Evolutionary conservation across 345 rosid genomes (phyloP).

Genomic region (Rubroshorea leprosula): DNA sequence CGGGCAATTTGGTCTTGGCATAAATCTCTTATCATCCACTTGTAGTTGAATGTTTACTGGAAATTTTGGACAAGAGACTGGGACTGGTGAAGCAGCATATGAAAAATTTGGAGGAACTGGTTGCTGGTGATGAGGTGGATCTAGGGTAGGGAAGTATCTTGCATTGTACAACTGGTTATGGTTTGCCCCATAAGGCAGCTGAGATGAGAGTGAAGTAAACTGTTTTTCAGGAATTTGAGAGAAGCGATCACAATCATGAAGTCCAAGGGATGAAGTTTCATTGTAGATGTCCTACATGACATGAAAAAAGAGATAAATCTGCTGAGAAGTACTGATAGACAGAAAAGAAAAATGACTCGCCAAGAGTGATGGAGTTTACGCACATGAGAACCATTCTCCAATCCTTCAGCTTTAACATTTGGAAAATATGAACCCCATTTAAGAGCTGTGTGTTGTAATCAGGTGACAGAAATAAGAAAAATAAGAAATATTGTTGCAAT

Average conservation of each 20-base stretch:
- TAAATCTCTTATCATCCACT: slow-evolving; percentile 26
- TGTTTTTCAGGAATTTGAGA: slow-evolving; percentile 28
- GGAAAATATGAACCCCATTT: slow-evolving; percentile 28
- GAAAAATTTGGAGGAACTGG: slow-evolving; percentile 24
- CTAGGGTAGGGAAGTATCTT: slow-evolving; percentile 22
- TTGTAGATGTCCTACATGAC: slow-evolving; percentile 29
- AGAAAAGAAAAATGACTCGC: slow-evolving; percentile 12
- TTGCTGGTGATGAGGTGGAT: slow-evolving; percentile 30
- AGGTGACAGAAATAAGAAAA: slow-evolving; percentile 18
- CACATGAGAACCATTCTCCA: slow-evolving; percentile 39
- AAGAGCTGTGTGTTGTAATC: slow-evolving; percentile 38
- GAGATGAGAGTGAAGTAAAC: slow-evolving; percentile 22
- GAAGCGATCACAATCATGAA: slow-evolving; percentile 30
- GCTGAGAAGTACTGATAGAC: slow-evolving; percentile 11
- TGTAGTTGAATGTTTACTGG: slow-evolving; percentile 29
- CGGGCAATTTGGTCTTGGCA: slow-evolving; percentile 24
- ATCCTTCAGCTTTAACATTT: slow-evolving; percentile 24
- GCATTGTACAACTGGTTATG: slow-evolving; percentile 30
- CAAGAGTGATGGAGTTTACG: slow-evolving; percentile 21
- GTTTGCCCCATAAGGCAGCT: slow-evolving; percentile 20
- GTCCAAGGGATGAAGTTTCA: slow-evolving; percentile 28
- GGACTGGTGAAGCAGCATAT: slow-evolving; percentile 19
- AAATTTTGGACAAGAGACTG: slow-evolving; percentile 29
- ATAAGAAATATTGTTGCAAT: background rate
- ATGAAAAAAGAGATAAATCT: slow-evolving; percentile 9